A percentile compares a stretch with the other conserved stretches of the same genome.
phyloP scores from a whole-genome alignment of 495 filamentous ascomycete species.

The Rostrohypoxylon terebratum region DNA sequence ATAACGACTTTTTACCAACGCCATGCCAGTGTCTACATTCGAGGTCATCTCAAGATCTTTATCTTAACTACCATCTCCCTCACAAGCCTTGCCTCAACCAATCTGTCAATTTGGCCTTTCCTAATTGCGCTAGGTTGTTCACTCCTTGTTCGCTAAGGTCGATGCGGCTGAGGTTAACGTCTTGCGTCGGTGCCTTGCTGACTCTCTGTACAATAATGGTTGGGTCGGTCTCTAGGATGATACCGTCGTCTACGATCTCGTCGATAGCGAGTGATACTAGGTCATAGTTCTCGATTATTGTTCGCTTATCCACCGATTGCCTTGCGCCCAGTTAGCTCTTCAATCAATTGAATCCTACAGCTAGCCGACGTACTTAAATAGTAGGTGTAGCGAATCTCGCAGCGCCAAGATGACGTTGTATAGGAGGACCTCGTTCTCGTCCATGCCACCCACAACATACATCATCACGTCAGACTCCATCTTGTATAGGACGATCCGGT shows the following conservation, averaged over 20 bases:
- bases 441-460: slow-evolving; percentile 89
- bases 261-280: slow-evolving; percentile 90
- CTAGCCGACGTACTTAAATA: slow-evolving; percentile 81
- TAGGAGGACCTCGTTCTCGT: slow-evolving; percentile 96
- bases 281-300: slow-evolving; percentile 98
- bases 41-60: slow-evolving; percentile 26
- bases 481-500: slow-evolving; percentile 95
- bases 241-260: slow-evolving; percentile 95
- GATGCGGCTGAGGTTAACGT: slow-evolving; percentile 90
- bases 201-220: slow-evolving; percentile 91
- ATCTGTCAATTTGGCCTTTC: slow-evolving; percentile 91
- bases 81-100: slow-evolving; percentile 84
- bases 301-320: slow-evolving; percentile 96
- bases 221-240: slow-evolving; percentile 96
- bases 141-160: slow-evolving; percentile 96
- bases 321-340: slow-evolving; percentile 54
- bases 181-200: slow-evolving; percentile 89
- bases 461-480: slow-evolving; percentile 97
- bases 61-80: slow-evolving; percentile 23
- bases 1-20: slow-evolving; percentile 50
- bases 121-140: slow-evolving; percentile 94
- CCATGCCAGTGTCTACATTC: slow-evolving; percentile 42
- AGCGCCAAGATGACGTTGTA: slow-evolving; percentile 92
- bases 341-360: background rate
- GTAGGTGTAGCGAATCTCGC: slow-evolving; percentile 86